phyloP scores from a whole-genome alignment of 768 basidiomycete genomes.

The Royoungia palumana region DNA sequence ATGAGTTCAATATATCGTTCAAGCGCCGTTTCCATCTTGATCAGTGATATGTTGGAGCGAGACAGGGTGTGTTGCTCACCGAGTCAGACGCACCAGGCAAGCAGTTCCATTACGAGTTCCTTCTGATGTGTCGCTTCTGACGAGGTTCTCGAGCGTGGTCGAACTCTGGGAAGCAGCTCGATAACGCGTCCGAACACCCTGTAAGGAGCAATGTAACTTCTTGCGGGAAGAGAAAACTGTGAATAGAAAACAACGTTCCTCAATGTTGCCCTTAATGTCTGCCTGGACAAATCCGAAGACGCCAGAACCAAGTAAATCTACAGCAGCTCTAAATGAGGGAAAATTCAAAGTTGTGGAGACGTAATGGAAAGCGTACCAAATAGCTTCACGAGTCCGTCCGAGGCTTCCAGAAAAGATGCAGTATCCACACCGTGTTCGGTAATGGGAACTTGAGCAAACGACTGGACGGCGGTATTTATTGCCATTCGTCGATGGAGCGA shows the following conservation, averaged over 20 bases:
- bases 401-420: constrained; percentile 75
- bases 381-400: constrained; percentile 77
- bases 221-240: constrained; percentile 8
- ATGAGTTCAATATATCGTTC: not conserved
- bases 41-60: not conserved
- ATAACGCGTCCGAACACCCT: constrained; percentile 67
- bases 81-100: constrained; percentile 61
- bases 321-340: constrained; percentile 13
- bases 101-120: constrained; percentile 49
- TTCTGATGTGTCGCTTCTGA: constrained; percentile 46
- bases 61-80: constrained; percentile 42
- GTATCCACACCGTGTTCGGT: constrained; percentile 80
- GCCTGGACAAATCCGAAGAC: constrained; percentile 73
- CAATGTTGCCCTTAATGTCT: constrained; percentile 66
- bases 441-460: constrained; percentile 80
- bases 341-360: constrained; percentile 10
- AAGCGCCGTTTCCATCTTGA: constrained; percentile 2
- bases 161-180: constrained; percentile 42
- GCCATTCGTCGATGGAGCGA: not conserved
- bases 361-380: constrained; percentile 51
- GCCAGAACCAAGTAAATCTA: constrained; percentile 65
- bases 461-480: constrained; percentile 43
- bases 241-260: constrained; percentile 38
- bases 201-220: constrained; percentile 14
- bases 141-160: constrained; percentile 58